phyloP scores from a whole-genome alignment of 2,329 filamentous ascomycete genomes.

The Hypoxylon sp. region DNA sequence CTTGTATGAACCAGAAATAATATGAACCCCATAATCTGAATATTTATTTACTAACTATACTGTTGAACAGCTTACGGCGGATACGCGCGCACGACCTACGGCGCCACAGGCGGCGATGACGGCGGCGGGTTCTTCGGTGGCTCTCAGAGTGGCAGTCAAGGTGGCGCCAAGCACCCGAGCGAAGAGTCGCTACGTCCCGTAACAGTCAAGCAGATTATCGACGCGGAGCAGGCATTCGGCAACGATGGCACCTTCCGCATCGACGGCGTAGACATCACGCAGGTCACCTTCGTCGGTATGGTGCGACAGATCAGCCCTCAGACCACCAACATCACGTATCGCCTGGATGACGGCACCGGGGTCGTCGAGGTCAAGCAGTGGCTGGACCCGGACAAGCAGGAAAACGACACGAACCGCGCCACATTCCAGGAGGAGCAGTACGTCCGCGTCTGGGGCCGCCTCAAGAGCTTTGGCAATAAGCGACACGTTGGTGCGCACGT shows the following conservation, averaged over 20 bases:
- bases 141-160: conserved; percentile 71
- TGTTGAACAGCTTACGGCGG: conserved; percentile 64
- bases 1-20: conserved; percentile 16
- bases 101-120: conserved; percentile 69
- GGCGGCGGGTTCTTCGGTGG: conserved; percentile 73
- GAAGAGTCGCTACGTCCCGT: conserved; percentile 93
- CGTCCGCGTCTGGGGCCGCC: conserved; percentile 85
- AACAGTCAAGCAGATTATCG: conserved; percentile 93
- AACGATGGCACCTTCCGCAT: conserved; percentile 80
- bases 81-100: conserved; percentile 64
- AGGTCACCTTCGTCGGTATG: conserved; percentile 90
- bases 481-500: conserved; percentile 83
- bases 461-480: conserved; percentile 88
- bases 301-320: conserved; percentile 89
- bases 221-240: conserved; percentile 81
- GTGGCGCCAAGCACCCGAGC: conserved; percentile 65
- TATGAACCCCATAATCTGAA: neutral
- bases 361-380: conserved; percentile 92
- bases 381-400: conserved; percentile 74
- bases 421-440: conserved; percentile 80
- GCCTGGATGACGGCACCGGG: conserved; percentile 94
- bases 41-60: conserved; percentile 18
- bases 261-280: conserved; percentile 79
- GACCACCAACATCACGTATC: conserved; percentile 91
- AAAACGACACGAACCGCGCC: conserved; percentile 59